phyloP scores from a whole-genome alignment of 768 basidiomycete genomes.

The Hygrophorus pudorinus region DNA sequence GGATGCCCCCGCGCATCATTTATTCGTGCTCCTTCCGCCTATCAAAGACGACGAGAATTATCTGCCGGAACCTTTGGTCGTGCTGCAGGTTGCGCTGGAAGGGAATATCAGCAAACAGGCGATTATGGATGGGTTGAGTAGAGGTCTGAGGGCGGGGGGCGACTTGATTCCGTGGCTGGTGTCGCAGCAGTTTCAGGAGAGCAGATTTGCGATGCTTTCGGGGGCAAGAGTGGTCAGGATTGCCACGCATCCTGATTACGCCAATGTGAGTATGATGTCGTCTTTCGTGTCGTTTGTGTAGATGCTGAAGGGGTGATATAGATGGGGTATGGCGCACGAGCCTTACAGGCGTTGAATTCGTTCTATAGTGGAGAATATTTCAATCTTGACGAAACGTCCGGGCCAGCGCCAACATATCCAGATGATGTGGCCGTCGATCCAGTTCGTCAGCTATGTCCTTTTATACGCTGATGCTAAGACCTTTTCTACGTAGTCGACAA shows the following conservation, averaged over 20 bases:
- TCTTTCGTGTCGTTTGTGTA: not conserved
- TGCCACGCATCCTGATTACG: conserved; percentile 93
- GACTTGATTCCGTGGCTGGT: conserved; percentile 99
- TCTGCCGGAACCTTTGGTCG: conserved; percentile 91
- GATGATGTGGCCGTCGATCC: conserved; percentile 40
- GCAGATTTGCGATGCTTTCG: conserved; percentile 82
- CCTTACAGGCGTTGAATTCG: conserved; percentile 75
- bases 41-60: conserved; percentile 83
- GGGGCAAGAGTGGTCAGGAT: conserved; percentile 89
- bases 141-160: conserved; percentile 80
- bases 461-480: not conserved
- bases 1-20: conserved; percentile 93
- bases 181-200: conserved; percentile 93
- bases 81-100: conserved; percentile 92
- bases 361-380: conserved; percentile 93
- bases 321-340: conserved; percentile 97
- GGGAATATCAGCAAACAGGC: conserved; percentile 81
- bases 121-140: conserved; percentile 76
- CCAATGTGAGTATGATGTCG: conserved; percentile 46
- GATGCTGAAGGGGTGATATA: conserved; percentile 19
- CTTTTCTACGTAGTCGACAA: conserved; percentile 18
- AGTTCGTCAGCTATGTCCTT: conserved; percentile 18
- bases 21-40: conserved; percentile 92
- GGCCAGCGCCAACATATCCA: conserved; percentile 48
- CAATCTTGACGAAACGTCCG: conserved; percentile 64